These are phyloP conservation scores for Pichia rugopelliculosa DNA, from an alignment of 805 yeast genomes.

Conservation along the genomic window DNA sequence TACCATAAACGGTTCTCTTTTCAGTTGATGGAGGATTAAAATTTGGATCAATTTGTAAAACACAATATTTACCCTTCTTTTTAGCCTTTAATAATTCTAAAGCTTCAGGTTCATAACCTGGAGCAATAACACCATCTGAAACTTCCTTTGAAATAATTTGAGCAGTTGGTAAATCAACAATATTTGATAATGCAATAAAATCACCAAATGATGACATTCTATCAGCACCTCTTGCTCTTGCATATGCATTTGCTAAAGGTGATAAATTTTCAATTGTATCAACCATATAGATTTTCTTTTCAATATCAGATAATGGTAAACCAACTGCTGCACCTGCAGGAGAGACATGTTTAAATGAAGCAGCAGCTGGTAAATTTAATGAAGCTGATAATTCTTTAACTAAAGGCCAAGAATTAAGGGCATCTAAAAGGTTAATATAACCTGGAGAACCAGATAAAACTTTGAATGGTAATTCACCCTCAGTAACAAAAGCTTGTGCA, in stretches of 20 bases:
- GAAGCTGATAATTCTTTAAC: slow-evolving; percentile 95
- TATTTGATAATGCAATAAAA: slow-evolving; percentile 93
- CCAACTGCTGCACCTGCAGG: slow-evolving; percentile 99
- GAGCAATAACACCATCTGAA: slow-evolving; percentile 97
- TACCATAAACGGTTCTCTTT: slow-evolving; percentile 94
- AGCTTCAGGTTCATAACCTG: slow-evolving; percentile 92
- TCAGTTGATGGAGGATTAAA: slow-evolving; percentile 75
- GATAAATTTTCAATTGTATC: slow-evolving; percentile 90
- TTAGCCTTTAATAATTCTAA: slow-evolving; percentile 80
- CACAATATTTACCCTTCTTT: slow-evolving; percentile 96
- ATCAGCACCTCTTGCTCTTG: slow-evolving; percentile 99
- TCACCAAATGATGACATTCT: slow-evolving; percentile 99
- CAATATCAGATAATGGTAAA: slow-evolving; percentile 80
- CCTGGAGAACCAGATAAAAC: slow-evolving; percentile 95
- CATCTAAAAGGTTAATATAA: slow-evolving; percentile 93
- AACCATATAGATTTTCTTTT: slow-evolving; percentile 93
- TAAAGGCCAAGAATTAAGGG: slow-evolving; percentile 97
- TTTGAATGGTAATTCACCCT: slow-evolving; percentile 88
- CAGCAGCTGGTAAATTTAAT: slow-evolving; percentile 95
- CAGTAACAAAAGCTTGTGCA: slow-evolving; percentile 88
- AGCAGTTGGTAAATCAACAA: slow-evolving; percentile 94
- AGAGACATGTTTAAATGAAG: slow-evolving; percentile 96
- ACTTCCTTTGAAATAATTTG: slow-evolving; percentile 96
- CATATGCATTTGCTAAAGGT: slow-evolving; percentile 96
- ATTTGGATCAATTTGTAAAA: slow-evolving; percentile 93